A percentile compares a stretch with the other conserved stretches of the same genome.
Conservation (phyloP, 1,139 yeast genomes). For the Candida sanyaensis region DNA sequence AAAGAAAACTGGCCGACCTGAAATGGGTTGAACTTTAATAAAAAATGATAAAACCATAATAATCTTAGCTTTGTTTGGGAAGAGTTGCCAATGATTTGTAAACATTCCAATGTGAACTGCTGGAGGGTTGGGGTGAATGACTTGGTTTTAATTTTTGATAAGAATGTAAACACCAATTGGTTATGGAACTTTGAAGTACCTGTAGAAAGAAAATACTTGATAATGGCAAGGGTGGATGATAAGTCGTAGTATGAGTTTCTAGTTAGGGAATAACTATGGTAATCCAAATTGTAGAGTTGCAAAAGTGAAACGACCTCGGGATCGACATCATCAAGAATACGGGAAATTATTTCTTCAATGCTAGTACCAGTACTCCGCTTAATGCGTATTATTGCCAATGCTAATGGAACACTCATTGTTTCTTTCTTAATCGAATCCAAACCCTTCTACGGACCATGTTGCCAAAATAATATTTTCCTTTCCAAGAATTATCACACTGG, state of each 20-base stretch:
- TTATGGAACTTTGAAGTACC: constrained; percentile 8
- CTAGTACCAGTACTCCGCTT: constrained; percentile 3
- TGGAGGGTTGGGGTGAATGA: constrained; percentile 6
- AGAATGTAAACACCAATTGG: constrained; percentile 7
- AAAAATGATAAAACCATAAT: constrained; percentile 11
- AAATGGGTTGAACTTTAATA: constrained; percentile 5
- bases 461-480: constrained; percentile 57
- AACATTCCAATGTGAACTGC: constrained; percentile 7
- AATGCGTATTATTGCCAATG: constrained; percentile 14
- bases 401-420: constrained; percentile 11
- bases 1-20: constrained; percentile 12
- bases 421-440: constrained; percentile 49
- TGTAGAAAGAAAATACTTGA: constrained; percentile 10
- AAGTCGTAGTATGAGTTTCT: constrained; percentile 2
- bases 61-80: constrained; percentile 2
- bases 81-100: constrained; percentile 5
- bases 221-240: constrained; percentile 1
- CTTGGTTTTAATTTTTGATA: constrained; percentile 2
- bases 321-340: constrained; percentile 10
- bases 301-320: constrained; percentile 5
- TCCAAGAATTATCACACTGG: constrained; percentile 50
- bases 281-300: constrained; percentile 9
- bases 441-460: constrained; percentile 59
- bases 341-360: constrained; percentile 5
- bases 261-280: constrained; percentile 8